Percentiles rank a stretch among this genome's conserved stretches.
phyloP scores from a whole-genome alignment of 2,329 filamentous ascomycete species.

The Aspergillus udagawae region DNA sequence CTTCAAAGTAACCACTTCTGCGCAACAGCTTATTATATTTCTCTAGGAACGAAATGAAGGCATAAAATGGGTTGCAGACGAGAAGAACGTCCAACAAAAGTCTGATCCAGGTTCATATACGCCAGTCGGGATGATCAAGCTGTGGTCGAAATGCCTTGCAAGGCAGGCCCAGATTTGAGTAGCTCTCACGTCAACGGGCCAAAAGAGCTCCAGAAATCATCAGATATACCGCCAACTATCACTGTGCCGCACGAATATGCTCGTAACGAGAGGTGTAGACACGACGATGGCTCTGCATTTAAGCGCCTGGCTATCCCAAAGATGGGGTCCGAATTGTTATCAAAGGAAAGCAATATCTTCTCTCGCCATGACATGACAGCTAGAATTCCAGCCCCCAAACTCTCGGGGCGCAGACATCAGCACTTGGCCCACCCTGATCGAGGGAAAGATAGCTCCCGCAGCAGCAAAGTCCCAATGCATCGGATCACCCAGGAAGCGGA shows the following conservation, averaged over 20 bases:
- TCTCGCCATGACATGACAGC: conserved; percentile 15
- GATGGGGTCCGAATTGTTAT: conserved; percentile 20
- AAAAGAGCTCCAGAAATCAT: conserved; percentile 23
- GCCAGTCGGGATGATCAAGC: conserved; percentile 22
- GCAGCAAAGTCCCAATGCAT: conserved; percentile 18
- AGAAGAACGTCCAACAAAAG: conserved; percentile 14
- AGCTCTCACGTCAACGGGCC: conserved; percentile 29
- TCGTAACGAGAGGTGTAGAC: conserved; percentile 23
- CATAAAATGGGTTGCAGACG: background rate
- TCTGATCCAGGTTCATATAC: conserved; percentile 23
- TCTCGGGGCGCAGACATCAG: conserved; percentile 27
- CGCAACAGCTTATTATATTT: background rate
- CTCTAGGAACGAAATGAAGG: background rate
- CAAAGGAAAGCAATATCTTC: conserved; percentile 6
- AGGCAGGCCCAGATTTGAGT: conserved; percentile 29
- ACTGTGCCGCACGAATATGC: conserved; percentile 27
- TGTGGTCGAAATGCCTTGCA: conserved; percentile 28
- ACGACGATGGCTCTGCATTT: conserved; percentile 33
- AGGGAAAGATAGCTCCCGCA: conserved; percentile 14
- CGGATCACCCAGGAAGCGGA: conserved; percentile 19
- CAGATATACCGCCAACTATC: conserved; percentile 26
- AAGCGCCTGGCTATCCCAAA: conserved; percentile 32
- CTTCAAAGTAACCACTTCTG: background rate
- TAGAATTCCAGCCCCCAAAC: conserved; percentile 30
- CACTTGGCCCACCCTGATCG: conserved; percentile 20